Evolutionary conservation across 108 stramenopile species (phyloP).

Genomic region (Cylindrotheca fusiformis): DNA sequence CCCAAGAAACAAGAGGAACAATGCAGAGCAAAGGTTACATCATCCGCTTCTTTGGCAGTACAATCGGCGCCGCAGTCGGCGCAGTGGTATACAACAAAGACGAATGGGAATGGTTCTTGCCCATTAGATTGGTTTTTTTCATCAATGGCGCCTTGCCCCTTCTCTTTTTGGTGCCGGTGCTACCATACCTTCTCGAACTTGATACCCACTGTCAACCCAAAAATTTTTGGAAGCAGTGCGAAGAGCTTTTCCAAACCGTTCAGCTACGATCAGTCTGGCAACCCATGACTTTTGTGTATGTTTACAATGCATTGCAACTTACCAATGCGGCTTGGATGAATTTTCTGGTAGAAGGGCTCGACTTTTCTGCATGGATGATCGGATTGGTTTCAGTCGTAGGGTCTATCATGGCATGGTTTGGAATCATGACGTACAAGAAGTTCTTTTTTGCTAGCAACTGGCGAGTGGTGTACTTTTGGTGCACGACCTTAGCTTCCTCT

Average conservation of each 20-base stretch:
- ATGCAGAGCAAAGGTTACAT: slow-evolving; percentile 61
- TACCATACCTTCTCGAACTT: slow-evolving; percentile 35
- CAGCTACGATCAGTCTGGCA: slow-evolving; percentile 69
- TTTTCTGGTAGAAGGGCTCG: slow-evolving; percentile 53
- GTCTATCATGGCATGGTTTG: slow-evolving; percentile 52
- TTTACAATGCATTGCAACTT: slow-evolving; percentile 71
- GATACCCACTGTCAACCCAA: slow-evolving; percentile 22
- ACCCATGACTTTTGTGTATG: slow-evolving; percentile 72
- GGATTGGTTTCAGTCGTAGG: slow-evolving; percentile 54
- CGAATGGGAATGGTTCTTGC: slow-evolving; percentile 54
- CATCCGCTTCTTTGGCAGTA: slow-evolving; percentile 50
- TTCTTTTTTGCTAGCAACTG: slow-evolving; percentile 69
- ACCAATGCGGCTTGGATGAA: slow-evolving; percentile 73
- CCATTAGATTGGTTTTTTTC: slow-evolving; percentile 37
- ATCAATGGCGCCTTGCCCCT: slow-evolving; percentile 53
- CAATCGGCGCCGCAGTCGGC: slow-evolving; percentile 35
- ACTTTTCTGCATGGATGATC: slow-evolving; percentile 54
- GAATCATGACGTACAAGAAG: slow-evolving; percentile 64
- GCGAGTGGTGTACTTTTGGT: slow-evolving; percentile 58
- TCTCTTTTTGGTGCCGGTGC: slow-evolving; percentile 42
- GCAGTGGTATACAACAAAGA: slow-evolving; percentile 47
- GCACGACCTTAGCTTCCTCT: slow-evolving; percentile 55
- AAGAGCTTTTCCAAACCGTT: slow-evolving; percentile 57
- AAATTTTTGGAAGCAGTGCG: slow-evolving; percentile 26
- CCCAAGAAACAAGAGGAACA: slow-evolving; percentile 45